Conservation (phyloP, 2,329 filamentous ascomycete species). For the Neurospora crassa region DNA sequence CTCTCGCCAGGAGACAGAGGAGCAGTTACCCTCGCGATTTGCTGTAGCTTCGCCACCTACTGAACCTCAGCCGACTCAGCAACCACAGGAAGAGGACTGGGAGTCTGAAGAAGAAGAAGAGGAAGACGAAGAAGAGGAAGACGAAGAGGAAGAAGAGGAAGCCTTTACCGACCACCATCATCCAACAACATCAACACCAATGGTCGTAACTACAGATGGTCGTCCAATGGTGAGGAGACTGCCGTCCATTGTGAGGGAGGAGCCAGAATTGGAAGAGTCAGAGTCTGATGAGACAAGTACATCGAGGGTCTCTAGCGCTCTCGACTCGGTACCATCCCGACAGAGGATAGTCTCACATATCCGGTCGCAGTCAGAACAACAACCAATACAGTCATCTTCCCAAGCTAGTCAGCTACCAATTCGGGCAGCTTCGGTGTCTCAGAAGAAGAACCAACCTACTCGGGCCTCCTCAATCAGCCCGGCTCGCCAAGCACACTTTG, state of each 20-base stretch:
- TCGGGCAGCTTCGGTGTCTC: background rate
- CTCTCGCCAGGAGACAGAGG: background rate
- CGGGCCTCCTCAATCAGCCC: constrained; percentile 44
- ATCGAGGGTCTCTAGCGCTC: constrained; percentile 16
- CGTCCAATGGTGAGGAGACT: constrained; percentile 23
- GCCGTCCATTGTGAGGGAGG: constrained; percentile 36
- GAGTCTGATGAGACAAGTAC: constrained; percentile 9
- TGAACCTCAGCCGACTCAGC: background rate
- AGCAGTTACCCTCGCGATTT: background rate
- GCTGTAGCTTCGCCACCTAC: background rate
- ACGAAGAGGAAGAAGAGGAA: background rate
- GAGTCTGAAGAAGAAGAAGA: background rate
- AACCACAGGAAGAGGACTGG: background rate
- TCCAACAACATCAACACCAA: background rate
- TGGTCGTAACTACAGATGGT: constrained; percentile 1
- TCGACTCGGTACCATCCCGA: constrained; percentile 28
- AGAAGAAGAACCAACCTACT: background rate
- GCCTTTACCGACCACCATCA: background rate
- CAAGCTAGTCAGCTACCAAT: constrained; percentile 8
- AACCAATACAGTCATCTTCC: constrained; percentile 3
- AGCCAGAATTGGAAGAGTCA: constrained; percentile 19
- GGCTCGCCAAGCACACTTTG: constrained; percentile 59
- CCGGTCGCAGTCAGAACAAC: background rate
- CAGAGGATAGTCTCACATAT: constrained; percentile 15
- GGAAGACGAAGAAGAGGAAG: background rate